Percentiles rank a stretch among this genome's conserved stretches.
phyloP scores from a whole-genome alignment of 2,329 filamentous ascomycete species.

The Huntiella savannae region DNA sequence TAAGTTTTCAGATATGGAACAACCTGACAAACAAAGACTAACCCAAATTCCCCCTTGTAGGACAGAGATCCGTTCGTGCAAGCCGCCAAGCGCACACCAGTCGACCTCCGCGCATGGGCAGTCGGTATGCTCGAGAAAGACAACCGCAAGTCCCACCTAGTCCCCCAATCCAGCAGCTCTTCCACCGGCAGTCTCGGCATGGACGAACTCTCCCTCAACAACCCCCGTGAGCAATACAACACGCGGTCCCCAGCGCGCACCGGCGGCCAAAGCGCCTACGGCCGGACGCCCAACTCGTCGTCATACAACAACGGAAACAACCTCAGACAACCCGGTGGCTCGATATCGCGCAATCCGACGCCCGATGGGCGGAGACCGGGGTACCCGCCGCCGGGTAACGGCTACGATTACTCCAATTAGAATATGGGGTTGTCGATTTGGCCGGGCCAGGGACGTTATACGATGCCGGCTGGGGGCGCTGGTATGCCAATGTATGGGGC shows the following conservation, averaged over 20 bases:
- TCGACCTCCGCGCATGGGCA: conserved; percentile 86
- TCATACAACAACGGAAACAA: conserved; percentile 4
- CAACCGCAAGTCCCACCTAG: conserved; percentile 86
- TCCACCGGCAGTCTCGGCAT: conserved; percentile 30
- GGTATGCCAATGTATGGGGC: too few species aligned
- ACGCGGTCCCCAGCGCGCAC: conserved; percentile 34
- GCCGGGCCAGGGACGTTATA: neutral
- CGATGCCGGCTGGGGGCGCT: too few species aligned
- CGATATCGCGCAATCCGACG: conserved; percentile 38
- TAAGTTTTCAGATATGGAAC: conserved; percentile 25
- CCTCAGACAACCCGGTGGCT: conserved; percentile 20
- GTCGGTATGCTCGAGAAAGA: conserved; percentile 84
- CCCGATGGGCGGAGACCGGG: conserved; percentile 30
- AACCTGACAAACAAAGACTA: neutral
- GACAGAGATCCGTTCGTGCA: conserved; percentile 88
- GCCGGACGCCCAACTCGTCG: neutral
- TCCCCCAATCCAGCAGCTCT: conserved; percentile 49
- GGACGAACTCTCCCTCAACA: conserved; percentile 29
- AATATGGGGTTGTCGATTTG: conserved; percentile 5
- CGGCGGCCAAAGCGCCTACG: conserved; percentile 16
- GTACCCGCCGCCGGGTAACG: conserved; percentile 17
- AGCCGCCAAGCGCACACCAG: conserved; percentile 88
- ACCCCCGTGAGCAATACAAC: conserved; percentile 21
- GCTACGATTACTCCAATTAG: conserved; percentile 12
- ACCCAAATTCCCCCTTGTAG: conserved; percentile 24